Base-by-base conservation (phyloP, 2,329 filamentous ascomycete genomes). In the Pestalotiopsis sp. region DNA sequence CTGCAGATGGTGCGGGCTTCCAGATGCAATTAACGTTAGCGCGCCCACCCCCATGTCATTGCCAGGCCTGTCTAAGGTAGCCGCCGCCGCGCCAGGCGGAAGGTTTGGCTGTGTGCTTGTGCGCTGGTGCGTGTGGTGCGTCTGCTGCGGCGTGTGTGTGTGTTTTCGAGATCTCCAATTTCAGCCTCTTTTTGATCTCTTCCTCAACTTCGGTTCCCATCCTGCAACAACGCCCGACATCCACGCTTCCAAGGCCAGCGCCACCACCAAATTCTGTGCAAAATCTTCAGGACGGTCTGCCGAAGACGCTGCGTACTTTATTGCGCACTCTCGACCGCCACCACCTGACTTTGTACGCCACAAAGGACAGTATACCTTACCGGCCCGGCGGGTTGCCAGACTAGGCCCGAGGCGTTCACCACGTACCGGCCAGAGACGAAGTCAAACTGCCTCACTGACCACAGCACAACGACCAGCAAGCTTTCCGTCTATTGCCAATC, bases 131-230 rank as follows among this genome's bases (percentile, higher is more conserved):
- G 31, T 36, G 6, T 36, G 31, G 31, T 36, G 31, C 31, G 31
- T 31, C 31, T 31, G 31, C 6, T 31, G 31, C 31, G 31, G 31
- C 31, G 6, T 31, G 74, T 76, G 58, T 70, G 67, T 70, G 70
- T 75, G 74, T 75, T 75, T 76, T 76, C 73, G 70, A 74, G 73
- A 73, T 74, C 72, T 75, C 72, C 72, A 75, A 75, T 77, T 74
- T 78, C 76, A 75, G 75, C 74, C 73, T 77, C 75, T 75, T 72
- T 36, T 72, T 69, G 69, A 68, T 69, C 36, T 66, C 31, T 62
- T 62, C n/a, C 59, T 59, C 25, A 40, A 62, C 59, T 36, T 40
- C 59, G 14, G 27, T 9, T 40, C 27, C 27, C 17, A 38, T 17
- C 6, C 17, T 20, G 17, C 45, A 52, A 20, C 17, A 6, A 20